Base-by-base conservation (phyloP, 2,329 filamentous ascomycete species). In the Aspergillus pseudonomiae region DNA sequence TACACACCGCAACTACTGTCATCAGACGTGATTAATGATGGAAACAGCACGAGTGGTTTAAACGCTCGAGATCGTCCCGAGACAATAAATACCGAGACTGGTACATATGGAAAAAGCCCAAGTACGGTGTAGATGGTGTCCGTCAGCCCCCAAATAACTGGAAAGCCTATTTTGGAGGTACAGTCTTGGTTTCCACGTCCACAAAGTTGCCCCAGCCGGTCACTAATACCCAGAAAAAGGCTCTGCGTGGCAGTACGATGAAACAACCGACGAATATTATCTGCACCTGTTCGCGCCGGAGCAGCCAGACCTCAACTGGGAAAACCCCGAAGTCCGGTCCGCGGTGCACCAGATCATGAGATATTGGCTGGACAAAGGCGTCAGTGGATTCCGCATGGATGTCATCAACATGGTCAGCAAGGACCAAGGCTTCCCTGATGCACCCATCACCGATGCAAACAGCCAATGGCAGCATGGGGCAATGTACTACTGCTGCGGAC, bases 271-370 rank as follows among this genome's bases (percentile, higher is more conserved):
- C 56, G 89, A 93, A 75, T 93, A 92, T 74, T 93, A 92, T 70
- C 85, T 93, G 0, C 88, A 90, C 64, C 83, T 94, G 11, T 95
- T 92, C 75, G 87, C 89, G 5, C 85, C 85, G 6, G 87, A 91
- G 68, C 91, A 94, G 74, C 91, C 92, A 0, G 92, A 94, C 70
- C 82, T 94, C 19, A 94, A 94, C 77, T 94, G 91, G 91, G 90
- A 93, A 71, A 91, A 89, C 63, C 81, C 82, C 0, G 85, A 85
- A 11, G 85, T 89, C 0, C 84, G 91, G 11, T 79, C 85, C 50
- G 91, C 90, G 2, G 87, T 93, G 9, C 91, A 92, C 75, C 84
- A 85, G n/a, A 83, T 89, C 4, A 90, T 93, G 85, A 84, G 85
- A 34, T 94, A 93, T 74, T 95, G 92, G 92, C 84, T 94, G 0